Evolutionary conservation across 257 asterid species (phyloP).

Genomic region (Echium plantagineum): DNA sequence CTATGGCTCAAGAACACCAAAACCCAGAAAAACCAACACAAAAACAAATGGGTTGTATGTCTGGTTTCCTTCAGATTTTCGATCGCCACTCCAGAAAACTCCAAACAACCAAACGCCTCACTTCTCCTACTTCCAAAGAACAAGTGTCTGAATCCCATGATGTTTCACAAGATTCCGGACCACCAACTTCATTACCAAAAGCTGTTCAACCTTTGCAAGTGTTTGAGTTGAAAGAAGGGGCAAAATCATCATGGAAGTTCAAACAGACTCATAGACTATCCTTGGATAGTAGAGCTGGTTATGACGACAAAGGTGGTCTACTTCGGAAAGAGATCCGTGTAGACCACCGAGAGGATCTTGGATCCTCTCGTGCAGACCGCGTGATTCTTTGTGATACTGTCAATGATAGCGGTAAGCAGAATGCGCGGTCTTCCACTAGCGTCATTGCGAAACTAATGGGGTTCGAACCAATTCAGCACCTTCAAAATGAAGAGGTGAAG

Average conservation of each 20-base stretch:
- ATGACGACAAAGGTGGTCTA: slow-evolving; percentile 82
- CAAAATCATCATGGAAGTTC: slow-evolving; percentile 33
- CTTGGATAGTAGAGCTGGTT: slow-evolving; percentile 81
- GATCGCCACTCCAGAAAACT: slow-evolving; percentile 65
- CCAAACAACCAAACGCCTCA: slow-evolving; percentile 52
- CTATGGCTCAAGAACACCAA: slow-evolving; percentile 34
- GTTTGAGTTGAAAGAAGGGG: slow-evolving; percentile 50
- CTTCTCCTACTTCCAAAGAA: slow-evolving; percentile 26
- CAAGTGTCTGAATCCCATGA: slow-evolving; percentile 16
- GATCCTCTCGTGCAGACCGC: too few relatives aligned
- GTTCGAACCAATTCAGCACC: slow-evolving; percentile 54
- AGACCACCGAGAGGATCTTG: slow-evolving; percentile 4
- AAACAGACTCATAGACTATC: slow-evolving; percentile 88
- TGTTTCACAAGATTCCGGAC: slow-evolving; percentile 9
- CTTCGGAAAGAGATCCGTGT: slow-evolving; percentile 74
- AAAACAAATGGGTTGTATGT: slow-evolving; percentile 81
- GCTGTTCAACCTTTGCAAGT: slow-evolving; percentile 14
- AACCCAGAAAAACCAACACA: slow-evolving; percentile 40
- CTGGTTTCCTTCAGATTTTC: slow-evolving; percentile 67
- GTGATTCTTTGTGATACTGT: too few relatives aligned
- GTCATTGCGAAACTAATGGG: slow-evolving; percentile 93
- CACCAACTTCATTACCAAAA: slow-evolving; percentile 44
- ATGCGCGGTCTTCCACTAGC: slow-evolving; percentile 39
- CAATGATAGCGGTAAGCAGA: slow-evolving; percentile 30
- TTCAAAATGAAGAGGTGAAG: slow-evolving; percentile 26